Evolutionary conservation across 768 basidiomycete species (phyloP).

Genomic region (Leccinum subgranulosum): DNA sequence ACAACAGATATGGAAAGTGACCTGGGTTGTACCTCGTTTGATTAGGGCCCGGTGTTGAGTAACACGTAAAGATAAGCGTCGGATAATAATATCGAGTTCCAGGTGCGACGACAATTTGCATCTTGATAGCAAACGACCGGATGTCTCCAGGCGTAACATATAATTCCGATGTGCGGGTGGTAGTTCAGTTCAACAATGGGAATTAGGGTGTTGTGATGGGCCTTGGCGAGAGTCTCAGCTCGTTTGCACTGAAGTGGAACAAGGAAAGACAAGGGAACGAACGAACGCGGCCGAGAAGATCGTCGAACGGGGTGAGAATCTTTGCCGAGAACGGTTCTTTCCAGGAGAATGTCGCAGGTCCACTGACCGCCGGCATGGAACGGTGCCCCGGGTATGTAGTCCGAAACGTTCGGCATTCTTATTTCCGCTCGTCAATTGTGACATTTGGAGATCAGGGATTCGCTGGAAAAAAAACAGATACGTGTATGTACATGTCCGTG

Average conservation of each 20-base stretch:
- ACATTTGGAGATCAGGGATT: not conserved
- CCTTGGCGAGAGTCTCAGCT: not conserved
- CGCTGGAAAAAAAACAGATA: not conserved
- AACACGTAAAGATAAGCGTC: constrained; percentile 1
- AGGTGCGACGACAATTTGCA: constrained; percentile 5
- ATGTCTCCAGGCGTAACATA: not conserved
- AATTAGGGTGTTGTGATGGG: not conserved
- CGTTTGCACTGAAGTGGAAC: constrained; percentile 2
- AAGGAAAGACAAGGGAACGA: not conserved
- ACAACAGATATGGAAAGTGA: constrained; percentile 8
- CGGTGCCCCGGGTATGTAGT: too few relatives aligned
- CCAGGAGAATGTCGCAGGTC: not conserved
- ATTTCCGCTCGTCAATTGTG: too few relatives aligned
- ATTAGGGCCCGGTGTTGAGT: not conserved
- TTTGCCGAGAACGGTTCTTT: not conserved
- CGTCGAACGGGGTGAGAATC: constrained; percentile 3
- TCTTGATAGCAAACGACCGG: not conserved
- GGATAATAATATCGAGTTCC: constrained; percentile 1
- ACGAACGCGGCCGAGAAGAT: not conserved
- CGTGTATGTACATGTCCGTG: not conserved
- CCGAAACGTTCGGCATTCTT: not conserved
- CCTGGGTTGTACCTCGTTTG: constrained; percentile 1
- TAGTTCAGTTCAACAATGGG: not conserved
- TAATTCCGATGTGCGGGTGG: not conserved
- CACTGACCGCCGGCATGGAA: too few relatives aligned